Percentiles rank a stretch among this genome's conserved stretches.
phyloP scores from a whole-genome alignment of 2,329 filamentous ascomycete genomes.

The Arthrobotrys musiformis region DNA sequence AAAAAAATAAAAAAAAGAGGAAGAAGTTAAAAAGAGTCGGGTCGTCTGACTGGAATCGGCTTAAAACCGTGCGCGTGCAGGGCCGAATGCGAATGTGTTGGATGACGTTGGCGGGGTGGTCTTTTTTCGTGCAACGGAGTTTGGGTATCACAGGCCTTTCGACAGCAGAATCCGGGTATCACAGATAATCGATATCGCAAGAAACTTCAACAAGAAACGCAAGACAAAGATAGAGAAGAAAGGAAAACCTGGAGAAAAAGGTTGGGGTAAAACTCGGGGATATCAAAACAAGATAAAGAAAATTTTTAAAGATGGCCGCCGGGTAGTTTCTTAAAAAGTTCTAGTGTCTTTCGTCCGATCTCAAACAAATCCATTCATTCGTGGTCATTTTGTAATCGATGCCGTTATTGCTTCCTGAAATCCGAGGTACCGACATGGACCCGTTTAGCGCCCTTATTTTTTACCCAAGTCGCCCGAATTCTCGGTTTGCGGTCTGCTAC shows the following conservation, averaged over 20 bases:
- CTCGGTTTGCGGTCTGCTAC: background rate
- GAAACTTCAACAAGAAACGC: background rate
- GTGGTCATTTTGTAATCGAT: too few species aligned
- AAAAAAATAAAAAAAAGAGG: background rate
- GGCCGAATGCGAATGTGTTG: slow-evolving; percentile 29
- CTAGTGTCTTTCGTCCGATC: slow-evolving; percentile 48
- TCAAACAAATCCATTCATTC: too few species aligned
- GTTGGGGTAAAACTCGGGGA: slow-evolving; percentile 29
- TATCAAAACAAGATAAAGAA: slow-evolving; percentile 15
- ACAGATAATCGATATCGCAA: slow-evolving; percentile 24
- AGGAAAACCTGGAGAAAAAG: too few species aligned
- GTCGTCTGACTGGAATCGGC: slow-evolving; percentile 25
- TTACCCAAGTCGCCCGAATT: background rate
- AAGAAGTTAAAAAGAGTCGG: background rate
- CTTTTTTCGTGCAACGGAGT: background rate
- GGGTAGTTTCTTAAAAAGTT: slow-evolving; percentile 34
- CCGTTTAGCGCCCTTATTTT: background rate
- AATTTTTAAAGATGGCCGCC: slow-evolving; percentile 3
- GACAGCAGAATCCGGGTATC: slow-evolving; percentile 13
- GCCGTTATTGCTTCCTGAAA: slow-evolving; percentile 51
- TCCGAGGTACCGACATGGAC: slow-evolving; percentile 31
- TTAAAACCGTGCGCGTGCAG: slow-evolving; percentile 36
- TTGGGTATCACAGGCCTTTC: slow-evolving; percentile 44
- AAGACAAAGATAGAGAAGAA: slow-evolving; percentile 3
- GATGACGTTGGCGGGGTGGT: slow-evolving; percentile 41